A percentile compares a stretch with the other conserved stretches of the same genome.
Conservation (phyloP, 176 grass and related monocot species). For the Poa annua region DNA sequence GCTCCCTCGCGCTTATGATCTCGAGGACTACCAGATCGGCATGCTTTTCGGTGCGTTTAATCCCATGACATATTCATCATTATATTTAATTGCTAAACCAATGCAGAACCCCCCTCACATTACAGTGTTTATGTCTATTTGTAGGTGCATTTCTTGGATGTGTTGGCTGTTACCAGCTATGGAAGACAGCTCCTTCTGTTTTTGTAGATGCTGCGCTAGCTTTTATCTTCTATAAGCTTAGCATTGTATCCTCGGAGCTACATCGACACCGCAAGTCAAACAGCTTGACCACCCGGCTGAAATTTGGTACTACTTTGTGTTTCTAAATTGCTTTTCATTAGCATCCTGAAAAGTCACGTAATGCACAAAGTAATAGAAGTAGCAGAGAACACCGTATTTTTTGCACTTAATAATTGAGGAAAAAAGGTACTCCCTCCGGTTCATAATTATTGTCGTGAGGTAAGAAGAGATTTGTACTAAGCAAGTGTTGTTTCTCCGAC, state of each 20-base stretch:
- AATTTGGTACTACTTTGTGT: background rate
- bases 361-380: background rate
- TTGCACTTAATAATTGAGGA: no score
- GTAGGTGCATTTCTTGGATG: constrained; percentile 18
- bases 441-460: no score
- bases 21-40: constrained; percentile 17
- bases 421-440: no score
- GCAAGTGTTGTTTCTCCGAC: no score
- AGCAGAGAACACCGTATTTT: no score
- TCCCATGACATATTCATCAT: no score
- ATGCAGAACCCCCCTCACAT: background rate
- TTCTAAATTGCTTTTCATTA: background rate
- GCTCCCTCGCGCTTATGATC: background rate
- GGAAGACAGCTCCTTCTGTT: background rate
- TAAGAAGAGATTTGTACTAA: no score
- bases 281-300: background rate
- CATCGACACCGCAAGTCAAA: background rate
- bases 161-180: constrained; percentile 13
- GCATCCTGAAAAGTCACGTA: background rate
- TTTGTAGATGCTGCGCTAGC: background rate
- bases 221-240: background rate
- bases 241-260: constrained; percentile 3
- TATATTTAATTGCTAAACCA: background rate
- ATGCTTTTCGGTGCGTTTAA: constrained; percentile 8
- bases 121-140: background rate